Base-by-base conservation (phyloP, 352 stramenopile genomes). In the Phytophthora sansomeana region DNA sequence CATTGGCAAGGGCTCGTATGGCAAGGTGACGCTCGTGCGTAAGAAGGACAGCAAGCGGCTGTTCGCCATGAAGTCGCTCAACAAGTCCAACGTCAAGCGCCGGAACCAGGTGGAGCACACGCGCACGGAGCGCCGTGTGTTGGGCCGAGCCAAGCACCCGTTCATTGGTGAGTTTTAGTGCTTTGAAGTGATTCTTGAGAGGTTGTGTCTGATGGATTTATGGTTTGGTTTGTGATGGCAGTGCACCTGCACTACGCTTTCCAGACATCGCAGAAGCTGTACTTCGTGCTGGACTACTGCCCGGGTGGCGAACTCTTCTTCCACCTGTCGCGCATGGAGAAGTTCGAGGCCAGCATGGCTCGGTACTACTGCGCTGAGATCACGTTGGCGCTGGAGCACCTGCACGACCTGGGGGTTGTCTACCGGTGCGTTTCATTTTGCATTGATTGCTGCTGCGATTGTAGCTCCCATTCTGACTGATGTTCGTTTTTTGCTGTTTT, bases 91-190 rank as follows among this genome's bases (percentile, higher is more conserved):
- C 68, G 90, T 95, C 35, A 97, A 94, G 74, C 80, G 81, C 41
- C 29, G 21, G 1, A 99, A 99, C 70, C 97, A 99, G 80, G 93
- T 99, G 28, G 97, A 99, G 78, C 97, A 99, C 80, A 99, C 97
- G 16, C 98, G 96, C 69, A 99, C 97, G 21, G 98, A 99, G 85
- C 86, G 97, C 16, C 81, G 89, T 58, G 92, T 97, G 44, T 75
- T 97, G 30, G 85, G 88, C 5, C 75, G 85, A 29, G 92, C 92
- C 63, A 94, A 96, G 65, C 92, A 98, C 72, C 91, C 92, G 11
- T 98, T 97, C 70, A 97, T 98, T 63, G 35, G 68, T 76, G 28
- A 35, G 58, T 52, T 10, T 11, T 5, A 4, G 57, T 14, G 5
- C 21, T 24, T 24, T 9, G 4, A 6, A 5, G 35, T 17, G 13